Evolutionary conservation across 108 stramenopile genomes (phyloP).

Genomic region (Fistulifera pelliculosa): DNA sequence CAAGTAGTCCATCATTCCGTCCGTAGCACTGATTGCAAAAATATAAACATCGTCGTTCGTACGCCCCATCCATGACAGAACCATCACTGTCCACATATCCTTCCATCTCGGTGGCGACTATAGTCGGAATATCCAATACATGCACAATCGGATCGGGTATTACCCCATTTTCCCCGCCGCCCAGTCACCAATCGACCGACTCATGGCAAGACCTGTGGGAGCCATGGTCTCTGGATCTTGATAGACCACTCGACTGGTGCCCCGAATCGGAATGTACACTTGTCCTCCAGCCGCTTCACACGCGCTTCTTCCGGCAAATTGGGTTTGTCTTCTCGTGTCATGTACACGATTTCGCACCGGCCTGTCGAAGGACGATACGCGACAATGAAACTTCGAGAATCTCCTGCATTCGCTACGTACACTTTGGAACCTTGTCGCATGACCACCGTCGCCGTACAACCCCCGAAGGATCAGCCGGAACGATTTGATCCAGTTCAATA

Average conservation of each 20-base stretch:
- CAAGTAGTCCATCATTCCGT: conserved; percentile 80
- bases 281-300: conserved; percentile 65
- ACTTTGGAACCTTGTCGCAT: conserved; percentile 49
- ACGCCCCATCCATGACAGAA: not conserved
- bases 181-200: conserved; percentile 74
- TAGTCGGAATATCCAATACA: conserved; percentile 35
- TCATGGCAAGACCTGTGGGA: conserved; percentile 79
- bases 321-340: conserved; percentile 70
- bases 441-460: conserved; percentile 66
- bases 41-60: conserved; percentile 46
- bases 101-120: conserved; percentile 9
- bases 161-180: conserved; percentile 55
- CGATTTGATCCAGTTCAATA: conserved; percentile 56
- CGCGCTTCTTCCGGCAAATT: conserved; percentile 57
- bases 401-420: conserved; percentile 80
- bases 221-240: conserved; percentile 59
- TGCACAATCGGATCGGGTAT: conserved; percentile 75
- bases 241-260: conserved; percentile 37
- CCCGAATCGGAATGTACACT: conserved; percentile 56
- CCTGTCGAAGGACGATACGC: conserved; percentile 29
- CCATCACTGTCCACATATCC: conserved; percentile 8
- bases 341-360: conserved; percentile 41
- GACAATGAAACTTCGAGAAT: conserved; percentile 62
- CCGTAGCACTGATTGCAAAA: conserved; percentile 70
- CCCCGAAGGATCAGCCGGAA: conserved; percentile 44